These are phyloP conservation scores for Vitis riparia DNA, from an alignment of 164 flowering plant species.

Conservation along the genomic window DNA sequence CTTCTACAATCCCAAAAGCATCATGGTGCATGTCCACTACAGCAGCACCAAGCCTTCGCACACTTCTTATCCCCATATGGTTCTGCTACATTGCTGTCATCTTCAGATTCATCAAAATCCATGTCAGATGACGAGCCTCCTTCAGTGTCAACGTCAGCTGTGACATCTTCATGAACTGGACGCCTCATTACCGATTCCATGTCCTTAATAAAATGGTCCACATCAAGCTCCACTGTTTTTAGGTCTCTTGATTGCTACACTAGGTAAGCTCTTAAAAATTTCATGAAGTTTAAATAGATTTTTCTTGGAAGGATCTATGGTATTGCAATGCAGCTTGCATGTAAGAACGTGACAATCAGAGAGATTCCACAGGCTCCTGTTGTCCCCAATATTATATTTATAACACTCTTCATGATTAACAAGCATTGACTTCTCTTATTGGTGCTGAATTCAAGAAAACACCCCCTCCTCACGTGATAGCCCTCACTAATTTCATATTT, in stretches of 20 bases:
- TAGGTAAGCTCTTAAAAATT: too few species aligned
- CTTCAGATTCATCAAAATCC: constrained; percentile 82
- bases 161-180: constrained; percentile 25
- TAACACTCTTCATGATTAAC: not conserved
- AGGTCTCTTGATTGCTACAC: too few species aligned
- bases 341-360: too few species aligned
- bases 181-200: constrained; percentile 60
- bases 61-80: constrained; percentile 22
- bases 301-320: constrained; percentile 12
- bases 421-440: constrained; percentile 9
- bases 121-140: constrained; percentile 73
- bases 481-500: too few species aligned
- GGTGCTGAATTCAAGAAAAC: too few species aligned
- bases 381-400: not conserved
- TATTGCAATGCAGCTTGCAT: too few species aligned
- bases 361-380: not conserved
- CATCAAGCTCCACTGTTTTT: too few species aligned
- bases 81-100: constrained; percentile 46
- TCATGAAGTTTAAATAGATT: too few species aligned
- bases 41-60: too few species aligned
- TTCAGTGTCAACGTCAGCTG: constrained; percentile 37
- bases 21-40: too few species aligned
- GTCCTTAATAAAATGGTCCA: constrained; percentile 5
- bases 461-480: too few species aligned
- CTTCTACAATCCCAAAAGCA: too few species aligned